These are phyloP conservation scores for Boletus sp. DNA, from an alignment of 768 basidiomycete genomes.

Conservation along the genomic window DNA sequence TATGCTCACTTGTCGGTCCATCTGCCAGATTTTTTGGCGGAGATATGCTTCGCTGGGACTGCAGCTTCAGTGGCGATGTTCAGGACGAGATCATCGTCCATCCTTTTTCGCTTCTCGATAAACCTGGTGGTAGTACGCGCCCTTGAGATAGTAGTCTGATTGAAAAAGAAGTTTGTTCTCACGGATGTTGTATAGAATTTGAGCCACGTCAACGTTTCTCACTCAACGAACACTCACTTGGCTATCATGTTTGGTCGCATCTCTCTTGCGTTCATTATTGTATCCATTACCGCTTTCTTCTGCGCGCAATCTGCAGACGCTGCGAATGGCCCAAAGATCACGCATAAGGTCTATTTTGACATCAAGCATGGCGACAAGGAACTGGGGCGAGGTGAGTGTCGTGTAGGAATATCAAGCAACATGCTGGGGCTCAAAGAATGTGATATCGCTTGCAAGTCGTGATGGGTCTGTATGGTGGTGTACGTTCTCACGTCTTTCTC, in stretches of 20 bases:
- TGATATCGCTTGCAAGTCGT: slow-evolving; percentile 48
- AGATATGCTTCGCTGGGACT: slow-evolving; percentile 26
- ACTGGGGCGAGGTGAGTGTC: slow-evolving; percentile 70
- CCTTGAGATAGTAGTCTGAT: background rate
- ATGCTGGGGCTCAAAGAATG: slow-evolving; percentile 4
- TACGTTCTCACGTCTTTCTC: slow-evolving; percentile 34
- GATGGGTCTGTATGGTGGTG: slow-evolving; percentile 89
- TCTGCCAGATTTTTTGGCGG: slow-evolving; percentile 56
- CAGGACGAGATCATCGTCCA: slow-evolving; percentile 77
- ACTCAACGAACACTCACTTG: background rate
- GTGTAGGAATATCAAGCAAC: background rate
- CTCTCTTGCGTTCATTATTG: slow-evolving; percentile 57
- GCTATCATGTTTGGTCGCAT: slow-evolving; percentile 55
- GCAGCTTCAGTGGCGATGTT: slow-evolving; percentile 55
- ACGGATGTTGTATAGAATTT: slow-evolving; percentile 4
- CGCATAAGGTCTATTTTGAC: slow-evolving; percentile 93
- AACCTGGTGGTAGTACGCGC: background rate
- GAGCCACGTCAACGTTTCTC: slow-evolving; percentile 26
- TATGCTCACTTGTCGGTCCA: slow-evolving; percentile 73
- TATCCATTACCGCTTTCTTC: slow-evolving; percentile 68
- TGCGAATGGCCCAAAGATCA: slow-evolving; percentile 84
- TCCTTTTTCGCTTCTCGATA: slow-evolving; percentile 19
- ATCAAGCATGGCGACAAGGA: slow-evolving; percentile 88
- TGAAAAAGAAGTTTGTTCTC: slow-evolving; percentile 27
- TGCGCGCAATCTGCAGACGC: slow-evolving; percentile 74